Evolutionary conservation across 1,139 yeast genomes (phyloP).

Genomic region (Geotrichum histeridarum): DNA sequence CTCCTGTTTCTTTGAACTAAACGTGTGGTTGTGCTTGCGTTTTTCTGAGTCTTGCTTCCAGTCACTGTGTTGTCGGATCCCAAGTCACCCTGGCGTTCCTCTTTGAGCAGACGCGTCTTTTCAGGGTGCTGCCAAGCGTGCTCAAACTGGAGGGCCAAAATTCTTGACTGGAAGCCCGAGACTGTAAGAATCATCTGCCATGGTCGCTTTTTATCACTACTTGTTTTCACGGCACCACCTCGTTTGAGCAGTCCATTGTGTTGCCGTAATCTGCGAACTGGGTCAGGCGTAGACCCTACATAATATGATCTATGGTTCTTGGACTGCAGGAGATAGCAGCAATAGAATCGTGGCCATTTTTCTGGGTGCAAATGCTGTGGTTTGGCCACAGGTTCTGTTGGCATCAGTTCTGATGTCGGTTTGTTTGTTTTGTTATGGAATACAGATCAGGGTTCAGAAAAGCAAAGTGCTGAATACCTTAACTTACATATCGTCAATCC

Average conservation of each 20-base stretch:
- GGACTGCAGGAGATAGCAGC: conserved; percentile 64
- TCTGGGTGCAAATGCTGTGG: conserved; percentile 11
- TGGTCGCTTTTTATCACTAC: conserved; percentile 52
- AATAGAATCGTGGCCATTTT: conserved; percentile 43
- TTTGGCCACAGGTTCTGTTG: neutral
- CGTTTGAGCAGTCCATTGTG: conserved; percentile 62
- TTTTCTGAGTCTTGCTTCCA: neutral
- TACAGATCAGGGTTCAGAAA: too few relatives aligned
- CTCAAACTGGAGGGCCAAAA: conserved; percentile 63
- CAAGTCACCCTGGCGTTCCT: neutral
- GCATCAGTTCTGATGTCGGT: too few relatives aligned
- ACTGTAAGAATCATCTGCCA: conserved; percentile 66
- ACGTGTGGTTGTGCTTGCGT: neutral
- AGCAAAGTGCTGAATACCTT: too few relatives aligned
- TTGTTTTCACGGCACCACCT: conserved; percentile 70
- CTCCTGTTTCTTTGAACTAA: neutral
- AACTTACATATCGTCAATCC: neutral
- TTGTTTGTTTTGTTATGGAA: neutral
- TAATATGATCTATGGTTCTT: conserved; percentile 53
- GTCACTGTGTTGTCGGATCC: neutral
- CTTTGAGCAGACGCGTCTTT: conserved; percentile 47
- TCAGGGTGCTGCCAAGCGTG: conserved; percentile 77
- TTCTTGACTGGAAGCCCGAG: conserved; percentile 66
- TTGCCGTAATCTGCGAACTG: conserved; percentile 60
- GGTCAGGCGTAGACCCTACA: conserved; percentile 76